Percentiles rank a stretch among this genome's conserved stretches.
Evolutionary conservation across 148 eudicot genomes (phyloP).

Genomic region (Rhododendron molle): DNA sequence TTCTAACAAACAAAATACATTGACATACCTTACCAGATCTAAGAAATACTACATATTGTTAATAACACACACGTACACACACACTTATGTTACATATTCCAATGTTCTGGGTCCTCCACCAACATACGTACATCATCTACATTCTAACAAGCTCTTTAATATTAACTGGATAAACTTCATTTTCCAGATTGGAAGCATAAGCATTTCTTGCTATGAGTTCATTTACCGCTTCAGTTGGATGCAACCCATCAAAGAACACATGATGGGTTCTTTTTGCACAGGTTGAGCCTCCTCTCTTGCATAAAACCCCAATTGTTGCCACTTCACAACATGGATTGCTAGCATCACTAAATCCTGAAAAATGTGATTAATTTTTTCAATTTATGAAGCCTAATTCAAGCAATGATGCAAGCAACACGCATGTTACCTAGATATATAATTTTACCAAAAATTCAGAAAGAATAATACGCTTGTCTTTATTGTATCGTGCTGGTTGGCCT

Average conservation of each 20-base stretch:
- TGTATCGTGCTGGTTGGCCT: neutral
- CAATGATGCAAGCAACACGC: neutral
- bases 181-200: conserved; percentile 12
- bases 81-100: no score
- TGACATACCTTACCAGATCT: no score
- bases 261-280: conserved; percentile 26
- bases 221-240: conserved; percentile 50
- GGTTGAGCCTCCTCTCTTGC: conserved; percentile 27
- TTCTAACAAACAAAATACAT: no score
- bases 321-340: conserved; percentile 25
- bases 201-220: conserved; percentile 28
- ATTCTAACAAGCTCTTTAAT: neutral
- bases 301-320: conserved; percentile 10
- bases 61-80: no score
- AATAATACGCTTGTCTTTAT: neutral
- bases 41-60: no score
- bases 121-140: neutral
- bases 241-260: conserved; percentile 41
- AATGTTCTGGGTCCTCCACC: neutral
- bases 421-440: neutral
- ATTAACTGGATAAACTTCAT: neutral
- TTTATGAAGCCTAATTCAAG: neutral
- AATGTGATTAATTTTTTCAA: neutral
- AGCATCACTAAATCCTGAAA: conserved; percentile 16
- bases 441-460: neutral